A percentile compares a stretch with the other conserved stretches of the same genome.
phyloP scores from a whole-genome alignment of 1,284 basidiomycete genomes.

The Ceratorhiza oryzae-sativae region DNA sequence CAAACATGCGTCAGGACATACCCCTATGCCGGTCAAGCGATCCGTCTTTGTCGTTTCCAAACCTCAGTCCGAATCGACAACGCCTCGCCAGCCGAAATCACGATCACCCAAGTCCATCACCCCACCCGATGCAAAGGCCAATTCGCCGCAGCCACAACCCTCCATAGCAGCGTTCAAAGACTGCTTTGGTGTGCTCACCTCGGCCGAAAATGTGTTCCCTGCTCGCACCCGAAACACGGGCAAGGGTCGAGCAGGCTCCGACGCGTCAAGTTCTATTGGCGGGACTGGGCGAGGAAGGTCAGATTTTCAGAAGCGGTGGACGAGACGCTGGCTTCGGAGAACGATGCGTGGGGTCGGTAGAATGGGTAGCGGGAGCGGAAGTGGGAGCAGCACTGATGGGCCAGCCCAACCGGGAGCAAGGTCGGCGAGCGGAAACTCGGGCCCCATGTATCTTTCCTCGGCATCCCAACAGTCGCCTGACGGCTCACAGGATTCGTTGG shows the following conservation, averaged over 20 bases:
- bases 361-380: slow-evolving; percentile 31
- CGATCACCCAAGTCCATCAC: slow-evolving; percentile 7
- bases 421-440: not conserved
- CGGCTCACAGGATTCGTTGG: slow-evolving; percentile 29
- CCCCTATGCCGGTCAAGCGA: not conserved
- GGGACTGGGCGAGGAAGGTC: slow-evolving; percentile 6
- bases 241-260: not conserved
- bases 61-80: slow-evolving; percentile 2
- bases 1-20: not conserved
- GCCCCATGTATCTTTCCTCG: not conserved
- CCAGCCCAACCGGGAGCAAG: not conserved
- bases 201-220: slow-evolving; percentile 16
- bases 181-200: slow-evolving; percentile 25
- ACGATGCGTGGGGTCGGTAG: slow-evolving; percentile 29
- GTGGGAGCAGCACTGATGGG: not conserved
- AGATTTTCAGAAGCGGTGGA: slow-evolving; percentile 24
- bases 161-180: slow-evolving; percentile 14
- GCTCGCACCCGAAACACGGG: not conserved
- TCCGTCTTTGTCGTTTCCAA: not conserved
- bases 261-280: not conserved
- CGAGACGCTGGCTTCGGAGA: slow-evolving; percentile 21
- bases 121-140: not conserved
- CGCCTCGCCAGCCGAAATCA: not conserved
- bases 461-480: not conserved
- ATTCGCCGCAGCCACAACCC: slow-evolving; percentile 7